A percentile compares a stretch with the other conserved stretches of the same genome.
Evolutionary conservation across 2,329 filamentous ascomycete genomes (phyloP).

Genomic region (Podosphaera fusca): DNA sequence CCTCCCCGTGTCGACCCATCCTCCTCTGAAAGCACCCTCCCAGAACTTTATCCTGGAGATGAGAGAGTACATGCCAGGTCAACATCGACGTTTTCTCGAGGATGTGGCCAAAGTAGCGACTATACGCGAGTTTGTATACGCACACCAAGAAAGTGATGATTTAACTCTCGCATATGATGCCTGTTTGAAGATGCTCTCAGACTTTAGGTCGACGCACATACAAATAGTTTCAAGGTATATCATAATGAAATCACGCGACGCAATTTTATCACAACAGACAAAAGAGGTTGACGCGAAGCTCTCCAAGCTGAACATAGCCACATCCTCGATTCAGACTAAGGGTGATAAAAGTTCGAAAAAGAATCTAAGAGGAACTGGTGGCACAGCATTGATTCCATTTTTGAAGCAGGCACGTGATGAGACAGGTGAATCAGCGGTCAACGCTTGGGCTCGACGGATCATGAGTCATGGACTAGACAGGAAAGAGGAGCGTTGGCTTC

Average conservation of each 20-base stretch:
- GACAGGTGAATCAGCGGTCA: slow-evolving; percentile 75
- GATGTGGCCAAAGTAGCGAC: slow-evolving; percentile 64
- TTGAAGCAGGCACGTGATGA: slow-evolving; percentile 92
- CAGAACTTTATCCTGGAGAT: slow-evolving; percentile 95
- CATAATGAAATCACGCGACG: slow-evolving; percentile 63
- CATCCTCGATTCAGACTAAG: slow-evolving; percentile 23
- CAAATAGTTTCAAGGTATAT: slow-evolving; percentile 93
- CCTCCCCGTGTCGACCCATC: slow-evolving; percentile 12
- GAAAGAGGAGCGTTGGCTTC: slow-evolving; percentile 29
- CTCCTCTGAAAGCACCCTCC: slow-evolving; percentile 18
- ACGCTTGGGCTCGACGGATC: slow-evolving; percentile 28
- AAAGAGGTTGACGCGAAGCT: slow-evolving; percentile 26
- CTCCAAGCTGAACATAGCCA: slow-evolving; percentile 38
- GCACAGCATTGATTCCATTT: slow-evolving; percentile 84
- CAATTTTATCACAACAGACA: slow-evolving; percentile 38
- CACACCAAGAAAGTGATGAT: slow-evolving; percentile 33
- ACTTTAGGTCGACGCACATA: slow-evolving; percentile 60
- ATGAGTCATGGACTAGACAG: slow-evolving; percentile 16
- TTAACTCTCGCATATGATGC: slow-evolving; percentile 73
- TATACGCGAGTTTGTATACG: slow-evolving; percentile 61
- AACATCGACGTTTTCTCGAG: slow-evolving; percentile 70
- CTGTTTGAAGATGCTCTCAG: slow-evolving; percentile 52
- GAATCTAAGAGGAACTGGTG: slow-evolving; percentile 70
- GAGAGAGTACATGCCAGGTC: slow-evolving; percentile 89
- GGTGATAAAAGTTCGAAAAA: slow-evolving; percentile 20